A percentile compares a stretch with the other conserved stretches of the same genome.
Evolutionary conservation across 306 rosid genomes (phyloP).

Genomic region (Sechiopsis laciniata): DNA sequence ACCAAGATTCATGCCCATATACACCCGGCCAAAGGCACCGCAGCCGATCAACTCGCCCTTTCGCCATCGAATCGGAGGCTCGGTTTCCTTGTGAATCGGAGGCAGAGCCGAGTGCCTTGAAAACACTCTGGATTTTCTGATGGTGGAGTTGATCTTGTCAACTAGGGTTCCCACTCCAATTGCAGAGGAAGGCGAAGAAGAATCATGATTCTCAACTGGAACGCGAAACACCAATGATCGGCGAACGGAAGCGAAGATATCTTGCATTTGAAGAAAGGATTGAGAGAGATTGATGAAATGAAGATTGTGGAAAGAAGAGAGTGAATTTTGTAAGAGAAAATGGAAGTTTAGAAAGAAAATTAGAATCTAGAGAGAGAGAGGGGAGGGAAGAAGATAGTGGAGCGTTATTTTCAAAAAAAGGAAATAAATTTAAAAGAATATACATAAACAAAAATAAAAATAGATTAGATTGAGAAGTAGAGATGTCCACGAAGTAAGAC

Average conservation of each 20-base stretch:
- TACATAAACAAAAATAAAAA: too few relatives aligned
- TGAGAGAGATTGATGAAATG: not conserved
- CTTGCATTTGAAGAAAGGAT: constrained; percentile 50
- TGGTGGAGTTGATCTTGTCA: constrained; percentile 63
- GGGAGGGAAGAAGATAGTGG: too few relatives aligned
- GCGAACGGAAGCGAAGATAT: constrained; percentile 91
- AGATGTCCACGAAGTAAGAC: too few relatives aligned
- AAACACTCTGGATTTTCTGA: constrained; percentile 82
- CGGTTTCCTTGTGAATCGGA: not conserved
- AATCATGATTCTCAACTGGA: constrained; percentile 52
- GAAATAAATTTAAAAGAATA: too few relatives aligned
- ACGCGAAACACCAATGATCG: constrained; percentile 89
- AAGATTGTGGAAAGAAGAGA: too few relatives aligned
- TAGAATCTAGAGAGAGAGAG: too few relatives aligned
- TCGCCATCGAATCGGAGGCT: constrained; percentile 89
- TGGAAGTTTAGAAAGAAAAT: too few relatives aligned
- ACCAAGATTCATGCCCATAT: constrained; percentile 98
- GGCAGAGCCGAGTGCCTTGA: constrained; percentile 38
- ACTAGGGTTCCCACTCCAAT: constrained; percentile 57
- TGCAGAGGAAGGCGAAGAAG: constrained; percentile 23
- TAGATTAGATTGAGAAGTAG: too few relatives aligned
- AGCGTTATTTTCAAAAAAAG: too few relatives aligned
- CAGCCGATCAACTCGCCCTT: constrained; percentile 98
- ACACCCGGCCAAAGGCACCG: constrained; percentile 97
- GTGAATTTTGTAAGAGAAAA: not conserved